Percentiles rank a stretch among this genome's conserved stretches.
Evolutionary conservation across 2,329 filamentous ascomycete genomes (phyloP).

Genomic region (Monosporascus sp.): DNA sequence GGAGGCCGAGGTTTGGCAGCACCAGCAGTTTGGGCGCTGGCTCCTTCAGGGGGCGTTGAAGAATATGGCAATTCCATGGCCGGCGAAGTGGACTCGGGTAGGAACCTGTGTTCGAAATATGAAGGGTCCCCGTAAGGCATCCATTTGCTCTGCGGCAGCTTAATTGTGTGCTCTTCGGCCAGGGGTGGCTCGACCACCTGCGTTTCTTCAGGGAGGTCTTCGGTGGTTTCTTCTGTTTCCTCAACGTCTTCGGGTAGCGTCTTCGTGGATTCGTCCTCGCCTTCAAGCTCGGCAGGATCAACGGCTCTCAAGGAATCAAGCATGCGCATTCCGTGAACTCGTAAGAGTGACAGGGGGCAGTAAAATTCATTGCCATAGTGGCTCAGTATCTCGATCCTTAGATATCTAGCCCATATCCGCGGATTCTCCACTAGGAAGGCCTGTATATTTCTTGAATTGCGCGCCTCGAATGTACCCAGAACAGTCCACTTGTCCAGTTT

Average conservation of each 20-base stretch:
- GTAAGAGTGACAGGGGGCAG: constrained; percentile 83
- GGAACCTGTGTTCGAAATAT: constrained; percentile 20
- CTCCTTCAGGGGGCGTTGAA: constrained; percentile 6
- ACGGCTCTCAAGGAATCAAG: constrained; percentile 88
- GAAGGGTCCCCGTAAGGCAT: constrained; percentile 21
- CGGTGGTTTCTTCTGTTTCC: constrained; percentile 16
- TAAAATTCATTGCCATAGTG: constrained; percentile 98
- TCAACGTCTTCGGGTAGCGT: constrained; percentile 25
- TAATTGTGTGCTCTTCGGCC: constrained; percentile 12
- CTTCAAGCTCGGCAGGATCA: constrained; percentile 60
- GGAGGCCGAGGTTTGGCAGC: constrained; percentile 8
- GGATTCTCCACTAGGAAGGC: constrained; percentile 92
- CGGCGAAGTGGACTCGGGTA: constrained; percentile 11
- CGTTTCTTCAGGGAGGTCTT: constrained; percentile 13
- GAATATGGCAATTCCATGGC: constrained; percentile 6
- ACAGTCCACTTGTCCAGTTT: constrained; percentile 90
- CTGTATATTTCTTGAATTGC: constrained; percentile 90
- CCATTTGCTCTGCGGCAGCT: constrained; percentile 16
- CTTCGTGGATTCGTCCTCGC: constrained; percentile 38
- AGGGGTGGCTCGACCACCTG: constrained; percentile 16
- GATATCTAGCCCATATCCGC: constrained; percentile 90
- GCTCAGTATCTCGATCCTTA: constrained; percentile 84
- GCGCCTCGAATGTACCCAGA: constrained; percentile 81
- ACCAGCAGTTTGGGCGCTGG: constrained; percentile 5
- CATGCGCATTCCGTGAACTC: constrained; percentile 94